Evolutionary conservation across 306 rosid genomes (phyloP), one percentile per base, ranked within the genome.

Genomic region (Boehmeria nivea): DNA sequence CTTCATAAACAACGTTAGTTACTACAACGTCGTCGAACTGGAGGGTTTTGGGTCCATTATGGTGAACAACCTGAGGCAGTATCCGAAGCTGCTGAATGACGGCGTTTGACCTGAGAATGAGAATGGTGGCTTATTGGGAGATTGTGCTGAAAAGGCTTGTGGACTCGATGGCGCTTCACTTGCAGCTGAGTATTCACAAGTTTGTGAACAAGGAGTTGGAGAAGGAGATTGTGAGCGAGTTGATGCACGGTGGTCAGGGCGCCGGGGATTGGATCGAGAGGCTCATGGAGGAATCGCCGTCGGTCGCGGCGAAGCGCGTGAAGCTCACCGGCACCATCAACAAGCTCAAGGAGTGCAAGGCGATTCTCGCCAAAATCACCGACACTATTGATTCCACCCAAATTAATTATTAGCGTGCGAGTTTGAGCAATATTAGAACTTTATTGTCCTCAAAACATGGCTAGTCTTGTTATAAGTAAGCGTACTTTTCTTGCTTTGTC

Each of bases 41-140:
- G 61, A 38, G n/a, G 83, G 81, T 3, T 21, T 81, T 18, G 83
- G 83, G 0, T 2, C 1, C 0, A 20, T 73, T 27, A 49, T 62
- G 3, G 36, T 68, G 47, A 18, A 1, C 4, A 27, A 43, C 42
- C 15, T 68, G 51, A 51, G 69, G 59, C 37, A 40, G 6, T 28
- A 43, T 21, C 3, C 28, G 14, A 13, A 21, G 0, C 0, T 1
- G 25, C 11, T 59, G 14, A 34, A 70, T 1, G 4, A 2, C n/a
- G 17, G 77, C 81, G 0, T 82, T 54, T 50, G 95, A 86, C 18
- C 14, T 82, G 62, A 77, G 80, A 25, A 75, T 76, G 47, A 67
- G 87, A 4, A 68, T 79, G 61, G 61, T 66, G 0, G 73, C 95
- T 0, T 82, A 80, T 25, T 83, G 95, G 87, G 77, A 33, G 52